Base-by-base conservation (phyloP, 1,139 yeast genomes). In the Candida tropicalis region DNA sequence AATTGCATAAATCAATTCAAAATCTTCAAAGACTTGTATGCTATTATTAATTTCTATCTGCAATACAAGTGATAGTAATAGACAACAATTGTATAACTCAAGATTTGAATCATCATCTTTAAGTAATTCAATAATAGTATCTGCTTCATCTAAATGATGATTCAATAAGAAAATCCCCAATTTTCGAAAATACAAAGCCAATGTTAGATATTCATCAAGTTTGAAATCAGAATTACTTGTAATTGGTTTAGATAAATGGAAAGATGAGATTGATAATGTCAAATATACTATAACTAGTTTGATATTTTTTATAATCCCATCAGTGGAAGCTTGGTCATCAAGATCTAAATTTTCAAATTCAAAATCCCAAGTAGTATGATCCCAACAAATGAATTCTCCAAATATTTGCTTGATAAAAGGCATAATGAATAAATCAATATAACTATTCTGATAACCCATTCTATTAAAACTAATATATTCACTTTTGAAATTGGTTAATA, bases 111-210 rank as follows among this genome's bases (percentile, higher is more conserved):
- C 22, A 13, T 45, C 54, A 9, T 49, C 46, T 17, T 36, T 41
- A 12, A 44, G 38, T 22, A 35, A 24, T n/a, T 49, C 53, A 13
- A 59, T 53, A 44, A 66, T 60, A 35, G 57, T 64, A 46, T 71
- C 77, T 44, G 68, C 71, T 44, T 70, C 73, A 54, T 73, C 78
- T 38, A 73, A 55, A 53, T 73, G 78, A 42, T 56, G 60, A 49
- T 70, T 70, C n/a, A 73, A 51, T 15, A 70, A 58, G 29, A 57
- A 62, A 8, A 70, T 61, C 27, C 67, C 65, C 22, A 68, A 51
- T 47, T 73, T 73, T n/a, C 79, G 52, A 10, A 70, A 52, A 43
- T 67, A 67, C 4, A 73, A 66, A 46, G 74, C 62, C 8, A 65
- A 44, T 25, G 56, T 55, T 15, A 70, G 50, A 45, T 55, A 59